These are phyloP conservation scores for Colletotrichum eremochloae DNA, from an alignment of 2,329 filamentous ascomycete species.

Conservation along the genomic window DNA sequence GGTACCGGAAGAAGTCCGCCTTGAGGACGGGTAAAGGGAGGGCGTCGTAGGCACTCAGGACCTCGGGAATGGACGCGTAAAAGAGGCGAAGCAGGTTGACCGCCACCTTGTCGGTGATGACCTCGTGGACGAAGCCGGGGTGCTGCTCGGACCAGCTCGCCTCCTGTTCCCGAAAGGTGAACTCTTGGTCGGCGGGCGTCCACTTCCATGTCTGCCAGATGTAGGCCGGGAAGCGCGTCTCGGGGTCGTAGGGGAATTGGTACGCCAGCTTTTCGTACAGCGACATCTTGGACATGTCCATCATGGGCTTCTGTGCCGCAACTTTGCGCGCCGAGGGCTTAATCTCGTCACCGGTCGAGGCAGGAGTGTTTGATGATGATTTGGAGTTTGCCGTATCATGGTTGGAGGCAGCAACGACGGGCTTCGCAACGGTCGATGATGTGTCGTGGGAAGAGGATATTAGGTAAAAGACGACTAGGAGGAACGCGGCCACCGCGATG, in stretches of 20 bases:
- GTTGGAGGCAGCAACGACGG: constrained; percentile 44
- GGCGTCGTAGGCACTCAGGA: constrained; percentile 80
- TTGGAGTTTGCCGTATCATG: constrained; percentile 36
- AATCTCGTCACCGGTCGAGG: constrained; percentile 17
- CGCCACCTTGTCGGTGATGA: constrained; percentile 92
- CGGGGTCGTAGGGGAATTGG: constrained; percentile 92
- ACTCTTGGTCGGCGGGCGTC: constrained; percentile 81
- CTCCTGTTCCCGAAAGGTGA: constrained; percentile 86
- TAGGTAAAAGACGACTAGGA: constrained; percentile 78
- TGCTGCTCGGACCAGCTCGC: constrained; percentile 90
- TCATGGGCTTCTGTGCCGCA: constrained; percentile 72
- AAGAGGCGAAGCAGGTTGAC: constrained; percentile 85
- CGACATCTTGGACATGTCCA: constrained; percentile 79
- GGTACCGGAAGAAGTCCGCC: constrained; percentile 83
- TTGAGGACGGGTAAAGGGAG: constrained; percentile 82
- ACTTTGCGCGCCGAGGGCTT: constrained; percentile 45
- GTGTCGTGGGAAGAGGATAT: constrained; percentile 71
- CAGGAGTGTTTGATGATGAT: neutral
- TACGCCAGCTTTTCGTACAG: constrained; percentile 87
- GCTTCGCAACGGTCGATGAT: constrained; percentile 45
- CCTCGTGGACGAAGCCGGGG: constrained; percentile 94
- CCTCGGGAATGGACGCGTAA: constrained; percentile 85
- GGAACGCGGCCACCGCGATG: constrained; percentile 76
- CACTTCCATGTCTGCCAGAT: constrained; percentile 99
- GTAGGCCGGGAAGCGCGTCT: constrained; percentile 92